These are phyloP conservation scores for Prunus yedoensis DNA, from an alignment of 331 rosid genomes.

Conservation along the genomic window DNA sequence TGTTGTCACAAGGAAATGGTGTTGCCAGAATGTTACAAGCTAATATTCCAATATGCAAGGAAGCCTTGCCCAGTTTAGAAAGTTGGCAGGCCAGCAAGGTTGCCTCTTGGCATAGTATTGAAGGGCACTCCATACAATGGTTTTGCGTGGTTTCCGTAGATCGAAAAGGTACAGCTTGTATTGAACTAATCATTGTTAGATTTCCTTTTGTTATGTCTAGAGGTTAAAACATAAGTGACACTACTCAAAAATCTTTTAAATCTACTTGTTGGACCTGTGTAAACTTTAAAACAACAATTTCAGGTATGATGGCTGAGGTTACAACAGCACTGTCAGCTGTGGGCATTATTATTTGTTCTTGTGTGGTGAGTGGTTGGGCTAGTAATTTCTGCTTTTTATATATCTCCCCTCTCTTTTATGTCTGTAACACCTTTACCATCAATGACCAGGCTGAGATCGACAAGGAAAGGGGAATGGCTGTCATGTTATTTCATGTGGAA, in stretches of 20 bases:
- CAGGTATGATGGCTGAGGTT: slow-evolving; percentile 97
- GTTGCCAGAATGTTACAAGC: slow-evolving; percentile 58
- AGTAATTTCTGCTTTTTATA: background rate
- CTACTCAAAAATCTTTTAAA: background rate
- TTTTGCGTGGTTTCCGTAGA: slow-evolving; percentile 74
- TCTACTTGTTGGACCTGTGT: background rate
- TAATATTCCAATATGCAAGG: slow-evolving; percentile 71
- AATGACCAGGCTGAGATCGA: slow-evolving; percentile 93
- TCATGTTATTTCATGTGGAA: slow-evolving; percentile 82
- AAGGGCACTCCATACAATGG: slow-evolving; percentile 92
- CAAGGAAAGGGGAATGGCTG: slow-evolving; percentile 89
- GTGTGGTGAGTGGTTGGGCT: slow-evolving; percentile 77
- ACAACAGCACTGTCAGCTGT: slow-evolving; percentile 78
- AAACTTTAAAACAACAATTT: slow-evolving; percentile 28
- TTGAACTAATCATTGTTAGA: background rate
- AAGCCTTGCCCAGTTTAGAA: slow-evolving; percentile 88
- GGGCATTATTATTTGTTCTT: slow-evolving; percentile 79
- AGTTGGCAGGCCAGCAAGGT: slow-evolving; percentile 85
- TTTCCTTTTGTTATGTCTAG: background rate
- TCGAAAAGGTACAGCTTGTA: slow-evolving; percentile 65
- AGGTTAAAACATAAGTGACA: slow-evolving; percentile 3
- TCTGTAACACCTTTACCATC: slow-evolving; percentile 27
- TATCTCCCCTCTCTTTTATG: slow-evolving; percentile 8
- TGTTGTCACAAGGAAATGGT: slow-evolving; percentile 60
- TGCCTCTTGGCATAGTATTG: slow-evolving; percentile 85